Evolutionary conservation across 306 rosid genomes (phyloP).

Genomic region (Pyrus communis): DNA sequence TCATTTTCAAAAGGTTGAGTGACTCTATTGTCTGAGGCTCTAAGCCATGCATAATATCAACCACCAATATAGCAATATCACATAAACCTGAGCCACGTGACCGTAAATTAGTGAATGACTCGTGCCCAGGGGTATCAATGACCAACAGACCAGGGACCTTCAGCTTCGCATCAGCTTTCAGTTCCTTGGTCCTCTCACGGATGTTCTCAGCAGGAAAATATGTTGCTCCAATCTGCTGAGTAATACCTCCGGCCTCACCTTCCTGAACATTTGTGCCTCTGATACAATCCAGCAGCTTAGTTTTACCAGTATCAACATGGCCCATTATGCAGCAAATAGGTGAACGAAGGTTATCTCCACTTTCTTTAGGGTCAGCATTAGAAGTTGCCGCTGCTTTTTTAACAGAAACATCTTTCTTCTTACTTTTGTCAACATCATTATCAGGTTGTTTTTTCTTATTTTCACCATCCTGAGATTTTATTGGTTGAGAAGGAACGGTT

Average conservation of each 20-base stretch:
- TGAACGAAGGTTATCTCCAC: constrained; percentile 78
- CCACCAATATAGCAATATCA: constrained; percentile 94
- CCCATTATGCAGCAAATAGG: constrained; percentile 99
- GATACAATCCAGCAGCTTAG: constrained; percentile 87
- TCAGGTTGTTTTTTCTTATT: constrained; percentile 29
- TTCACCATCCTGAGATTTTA: constrained; percentile 29
- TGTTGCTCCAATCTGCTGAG: constrained; percentile 98
- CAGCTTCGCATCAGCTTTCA: constrained; percentile 92
- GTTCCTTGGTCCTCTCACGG: constrained; percentile 86
- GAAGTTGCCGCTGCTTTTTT: constrained; percentile 23
- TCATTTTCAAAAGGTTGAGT: constrained; percentile 80
- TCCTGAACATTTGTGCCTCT: constrained; percentile 96
- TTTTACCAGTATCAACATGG: constrained; percentile 95
- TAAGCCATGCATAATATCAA: constrained; percentile 96
- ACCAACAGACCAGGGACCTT: constrained; percentile 87
- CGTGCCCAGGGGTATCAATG: constrained; percentile 98
- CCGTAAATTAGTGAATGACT: constrained; percentile 77
- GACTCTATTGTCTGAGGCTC: constrained; percentile 96
- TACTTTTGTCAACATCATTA: constrained; percentile 30
- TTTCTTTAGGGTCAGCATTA: constrained; percentile 30
- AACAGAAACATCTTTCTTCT: constrained; percentile 19
- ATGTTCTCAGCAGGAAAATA: constrained; percentile 91
- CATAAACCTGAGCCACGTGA: constrained; percentile 95
- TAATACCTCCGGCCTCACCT: constrained; percentile 98
- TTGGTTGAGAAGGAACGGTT: constrained; percentile 28